Evolutionary conservation across 306 rosid genomes (phyloP).

Genomic region (Glycine tomentella): DNA sequence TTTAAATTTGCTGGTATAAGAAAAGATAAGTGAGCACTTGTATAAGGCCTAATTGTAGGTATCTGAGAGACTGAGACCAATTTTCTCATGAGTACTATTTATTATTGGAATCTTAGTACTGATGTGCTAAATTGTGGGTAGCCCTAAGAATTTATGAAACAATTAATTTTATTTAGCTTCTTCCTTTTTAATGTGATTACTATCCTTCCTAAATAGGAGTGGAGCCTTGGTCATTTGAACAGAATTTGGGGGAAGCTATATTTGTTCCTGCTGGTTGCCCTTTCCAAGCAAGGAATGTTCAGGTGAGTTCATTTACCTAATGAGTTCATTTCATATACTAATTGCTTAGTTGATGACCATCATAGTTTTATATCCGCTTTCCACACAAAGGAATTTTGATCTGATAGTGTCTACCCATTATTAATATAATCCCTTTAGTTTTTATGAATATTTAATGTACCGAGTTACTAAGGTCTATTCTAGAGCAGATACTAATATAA

Average conservation of each 20-base stretch:
- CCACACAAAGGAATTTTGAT: constrained; percentile 17
- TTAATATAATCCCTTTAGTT: constrained; percentile 1
- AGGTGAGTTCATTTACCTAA: constrained; percentile 59
- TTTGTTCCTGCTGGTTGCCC: constrained; percentile 99
- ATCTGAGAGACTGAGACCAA: neutral
- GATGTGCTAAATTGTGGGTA: constrained; percentile 29
- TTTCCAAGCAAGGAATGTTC: constrained; percentile 87
- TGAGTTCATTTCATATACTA: constrained; percentile 30
- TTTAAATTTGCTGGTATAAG: constrained; percentile 1
- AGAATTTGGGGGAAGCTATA: constrained; percentile 84
- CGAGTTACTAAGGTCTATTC: constrained; percentile 1
- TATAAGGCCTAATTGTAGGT: constrained; percentile 18
- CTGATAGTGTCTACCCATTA: constrained; percentile 26
- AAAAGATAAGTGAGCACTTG: neutral
- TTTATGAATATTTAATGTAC: constrained; percentile 25
- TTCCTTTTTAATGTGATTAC: constrained; percentile 34
- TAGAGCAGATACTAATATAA: constrained; percentile 5
- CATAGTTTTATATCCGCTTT: neutral
- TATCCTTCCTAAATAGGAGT: constrained; percentile 66
- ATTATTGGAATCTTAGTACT: constrained; percentile 30
- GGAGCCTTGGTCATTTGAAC: constrained; percentile 98
- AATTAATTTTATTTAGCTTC: constrained; percentile 6
- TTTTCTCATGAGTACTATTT: constrained; percentile 18
- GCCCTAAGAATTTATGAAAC: constrained; percentile 18
- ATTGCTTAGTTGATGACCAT: constrained; percentile 13